Conservation (phyloP, 257 asterid genomes). For the Ilex asprella region DNA sequence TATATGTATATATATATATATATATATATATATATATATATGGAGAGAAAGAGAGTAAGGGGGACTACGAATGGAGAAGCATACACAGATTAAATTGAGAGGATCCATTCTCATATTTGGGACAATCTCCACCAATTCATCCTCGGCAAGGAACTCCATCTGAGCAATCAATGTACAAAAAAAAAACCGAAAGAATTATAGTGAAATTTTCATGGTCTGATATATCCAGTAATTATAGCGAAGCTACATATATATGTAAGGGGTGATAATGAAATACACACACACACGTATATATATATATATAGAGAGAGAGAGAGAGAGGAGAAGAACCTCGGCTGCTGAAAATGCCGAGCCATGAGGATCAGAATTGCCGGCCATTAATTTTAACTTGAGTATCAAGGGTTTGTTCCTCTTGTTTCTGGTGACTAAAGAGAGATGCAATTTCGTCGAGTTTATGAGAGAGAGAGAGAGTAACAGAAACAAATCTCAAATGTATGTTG, state of each 20-base stretch:
- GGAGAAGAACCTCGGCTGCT: constrained; percentile 62
- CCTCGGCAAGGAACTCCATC: constrained; percentile 98
- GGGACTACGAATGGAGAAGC: not conserved
- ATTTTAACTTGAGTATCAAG: not conserved
- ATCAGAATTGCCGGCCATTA: constrained; percentile 57
- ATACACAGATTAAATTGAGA: constrained; percentile 78
- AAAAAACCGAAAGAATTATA: not conserved
- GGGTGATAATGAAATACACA: not conserved
- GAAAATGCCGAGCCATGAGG: constrained; percentile 55
- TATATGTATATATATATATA: not conserved
- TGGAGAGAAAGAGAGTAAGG: not conserved
- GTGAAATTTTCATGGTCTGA: not conserved
- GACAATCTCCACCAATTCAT: constrained; percentile 68
- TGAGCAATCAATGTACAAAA: constrained; percentile 21
- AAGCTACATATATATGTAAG: not conserved
- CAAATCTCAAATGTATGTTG: too few species aligned
- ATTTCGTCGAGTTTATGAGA: too few species aligned
- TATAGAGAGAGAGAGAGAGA: too few species aligned
- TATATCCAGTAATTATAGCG: not conserved
- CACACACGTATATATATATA: not conserved
- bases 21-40: too few species aligned
- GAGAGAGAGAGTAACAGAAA: too few species aligned
- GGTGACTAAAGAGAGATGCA: too few species aligned
- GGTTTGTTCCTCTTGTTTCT: not conserved
- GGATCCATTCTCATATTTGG: constrained; percentile 82